A percentile compares a stretch with the other conserved stretches of the same genome.
phyloP scores from a whole-genome alignment of 441 rosid species.

The Raphanus hybrid region DNA sequence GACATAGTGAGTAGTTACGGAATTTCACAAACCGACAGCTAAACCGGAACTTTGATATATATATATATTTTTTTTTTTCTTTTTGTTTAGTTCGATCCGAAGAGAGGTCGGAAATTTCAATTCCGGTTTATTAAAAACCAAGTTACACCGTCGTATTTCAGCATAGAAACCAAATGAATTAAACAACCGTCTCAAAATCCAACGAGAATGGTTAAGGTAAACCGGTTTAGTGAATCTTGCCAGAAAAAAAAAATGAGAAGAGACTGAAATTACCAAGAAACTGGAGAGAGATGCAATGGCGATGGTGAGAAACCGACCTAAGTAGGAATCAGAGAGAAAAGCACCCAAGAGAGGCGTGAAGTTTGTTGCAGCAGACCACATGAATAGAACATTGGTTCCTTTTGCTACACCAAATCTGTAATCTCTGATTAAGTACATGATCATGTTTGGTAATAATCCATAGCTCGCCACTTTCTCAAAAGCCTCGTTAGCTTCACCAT shows the following conservation, averaged over 20 bases:
- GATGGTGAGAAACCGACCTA: slow-evolving; percentile 75
- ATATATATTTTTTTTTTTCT: not conserved
- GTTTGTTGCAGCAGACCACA: slow-evolving; percentile 71
- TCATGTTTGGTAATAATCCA: slow-evolving; percentile 74
- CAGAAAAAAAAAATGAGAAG: not conserved
- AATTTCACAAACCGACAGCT: slow-evolving; percentile 7
- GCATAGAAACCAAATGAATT: not conserved
- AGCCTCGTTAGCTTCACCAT: slow-evolving; percentile 68
- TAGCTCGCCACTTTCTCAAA: slow-evolving; percentile 78
- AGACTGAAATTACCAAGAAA: slow-evolving; percentile 51
- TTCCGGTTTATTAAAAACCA: slow-evolving; percentile 1
- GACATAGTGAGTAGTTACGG: not conserved
- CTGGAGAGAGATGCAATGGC: slow-evolving; percentile 63
- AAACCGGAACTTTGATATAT: not conserved
- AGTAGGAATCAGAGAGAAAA: slow-evolving; percentile 70
- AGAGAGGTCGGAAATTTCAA: not conserved
- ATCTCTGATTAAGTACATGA: slow-evolving; percentile 58
- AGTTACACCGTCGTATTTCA: not conserved
- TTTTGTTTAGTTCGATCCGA: not conserved
- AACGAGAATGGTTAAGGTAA: slow-evolving; percentile 16
- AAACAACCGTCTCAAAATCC: not conserved
- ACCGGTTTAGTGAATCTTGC: slow-evolving; percentile 12
- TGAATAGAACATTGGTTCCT: slow-evolving; percentile 59
- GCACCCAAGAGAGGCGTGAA: slow-evolving; percentile 74
- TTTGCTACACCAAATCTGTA: slow-evolving; percentile 54